Evolutionary conservation across 805 yeast genomes (phyloP).

Genomic region (Lipomyces orientalis): DNA sequence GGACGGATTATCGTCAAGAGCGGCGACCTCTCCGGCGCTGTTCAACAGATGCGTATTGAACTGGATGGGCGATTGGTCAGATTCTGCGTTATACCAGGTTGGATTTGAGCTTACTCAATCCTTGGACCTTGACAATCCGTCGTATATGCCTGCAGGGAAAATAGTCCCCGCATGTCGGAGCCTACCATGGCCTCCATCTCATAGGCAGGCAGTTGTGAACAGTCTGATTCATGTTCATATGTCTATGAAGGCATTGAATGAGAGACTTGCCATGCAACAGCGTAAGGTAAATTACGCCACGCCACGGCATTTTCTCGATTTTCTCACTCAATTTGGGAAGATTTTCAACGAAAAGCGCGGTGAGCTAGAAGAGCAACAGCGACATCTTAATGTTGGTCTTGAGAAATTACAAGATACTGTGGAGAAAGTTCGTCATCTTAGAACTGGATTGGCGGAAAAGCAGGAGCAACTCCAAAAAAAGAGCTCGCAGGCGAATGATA

Average conservation of each 20-base stretch:
- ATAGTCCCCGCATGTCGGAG: conserved; percentile 24
- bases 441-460: conserved; percentile 59
- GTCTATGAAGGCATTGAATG: conserved; percentile 33
- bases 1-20: conserved; percentile 48
- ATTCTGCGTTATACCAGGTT: conserved; percentile 56
- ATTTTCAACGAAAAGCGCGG: conserved; percentile 53
- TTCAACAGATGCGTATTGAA: conserved; percentile 86
- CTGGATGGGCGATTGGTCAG: conserved; percentile 88
- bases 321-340: conserved; percentile 48
- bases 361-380: conserved; percentile 66
- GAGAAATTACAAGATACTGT: conserved; percentile 79
- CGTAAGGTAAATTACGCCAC: conserved; percentile 35
- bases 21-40: conserved; percentile 82
- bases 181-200: conserved; percentile 38
- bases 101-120: conserved; percentile 50
- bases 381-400: conserved; percentile 74
- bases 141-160: conserved; percentile 48
- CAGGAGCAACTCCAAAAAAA: conserved; percentile 57
- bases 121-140: conserved; percentile 61
- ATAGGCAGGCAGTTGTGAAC: conserved; percentile 56
- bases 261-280: conserved; percentile 9
- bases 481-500: conserved; percentile 69
- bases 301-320: conserved; percentile 64
- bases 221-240: conserved; percentile 56
- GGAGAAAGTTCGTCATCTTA: conserved; percentile 67